These are phyloP conservation scores for Annulohypoxylon bovei DNA, from an alignment of 495 filamentous ascomycete genomes.

Conservation along the genomic window DNA sequence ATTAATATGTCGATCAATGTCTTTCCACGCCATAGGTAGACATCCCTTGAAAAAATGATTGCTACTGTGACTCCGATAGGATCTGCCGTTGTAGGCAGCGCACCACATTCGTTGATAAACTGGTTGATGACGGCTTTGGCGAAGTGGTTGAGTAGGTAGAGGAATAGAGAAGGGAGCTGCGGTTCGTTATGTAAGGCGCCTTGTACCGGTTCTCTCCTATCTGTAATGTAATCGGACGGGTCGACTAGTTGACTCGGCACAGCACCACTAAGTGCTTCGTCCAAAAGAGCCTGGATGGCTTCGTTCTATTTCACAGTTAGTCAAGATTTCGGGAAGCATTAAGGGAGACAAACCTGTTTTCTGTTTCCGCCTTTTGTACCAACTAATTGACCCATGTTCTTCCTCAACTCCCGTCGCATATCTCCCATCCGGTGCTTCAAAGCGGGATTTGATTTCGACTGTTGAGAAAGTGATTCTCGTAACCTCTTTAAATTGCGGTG, in stretches of 20 bases:
- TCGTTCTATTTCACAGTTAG: slow-evolving; percentile 51
- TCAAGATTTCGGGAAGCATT: neutral
- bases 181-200: slow-evolving; percentile 64
- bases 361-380: slow-evolving; percentile 70
- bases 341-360: slow-evolving; percentile 52
- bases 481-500: slow-evolving; percentile 79
- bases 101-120: slow-evolving; percentile 76
- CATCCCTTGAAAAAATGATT: slow-evolving; percentile 74
- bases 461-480: slow-evolving; percentile 64
- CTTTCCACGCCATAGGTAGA: slow-evolving; percentile 73
- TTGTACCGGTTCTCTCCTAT: slow-evolving; percentile 63
- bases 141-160: slow-evolving; percentile 87
- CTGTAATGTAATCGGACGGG: slow-evolving; percentile 72
- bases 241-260: slow-evolving; percentile 68
- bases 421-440: slow-evolving; percentile 77
- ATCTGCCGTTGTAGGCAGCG: slow-evolving; percentile 76
- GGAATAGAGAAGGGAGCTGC: slow-evolving; percentile 70
- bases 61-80: slow-evolving; percentile 81
- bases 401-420: slow-evolving; percentile 75
- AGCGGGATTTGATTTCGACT: slow-evolving; percentile 53
- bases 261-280: slow-evolving; percentile 51
- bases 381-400: slow-evolving; percentile 78
- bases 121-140: slow-evolving; percentile 80
- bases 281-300: slow-evolving; percentile 54
- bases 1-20: slow-evolving; percentile 86